Conservation (phyloP, 164 flowering plant species). For the Litsea cubeba region DNA sequence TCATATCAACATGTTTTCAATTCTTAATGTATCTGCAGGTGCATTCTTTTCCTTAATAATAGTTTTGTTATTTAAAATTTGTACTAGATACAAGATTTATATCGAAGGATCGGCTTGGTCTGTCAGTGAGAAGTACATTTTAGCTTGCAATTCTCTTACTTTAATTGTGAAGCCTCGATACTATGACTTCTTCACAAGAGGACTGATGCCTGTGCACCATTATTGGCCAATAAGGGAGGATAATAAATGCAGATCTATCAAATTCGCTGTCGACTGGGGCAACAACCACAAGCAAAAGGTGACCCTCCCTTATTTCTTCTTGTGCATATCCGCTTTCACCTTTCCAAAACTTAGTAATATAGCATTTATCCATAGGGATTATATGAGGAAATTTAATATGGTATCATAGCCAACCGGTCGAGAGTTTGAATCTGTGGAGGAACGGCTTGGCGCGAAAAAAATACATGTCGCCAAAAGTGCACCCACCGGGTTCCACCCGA, state of each 20-base stretch:
- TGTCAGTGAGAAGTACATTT: slow-evolving; percentile 62
- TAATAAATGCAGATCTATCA: slow-evolving; percentile 42
- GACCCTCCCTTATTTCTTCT: background rate
- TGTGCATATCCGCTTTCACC: background rate
- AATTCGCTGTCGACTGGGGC: slow-evolving; percentile 74
- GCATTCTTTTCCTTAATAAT: background rate
- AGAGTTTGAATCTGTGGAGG: background rate
- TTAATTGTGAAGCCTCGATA: slow-evolving; percentile 38
- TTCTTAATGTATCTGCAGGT: background rate
- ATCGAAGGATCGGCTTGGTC: slow-evolving; percentile 73
- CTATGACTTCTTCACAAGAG: slow-evolving; percentile 63
- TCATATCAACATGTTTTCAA: background rate
- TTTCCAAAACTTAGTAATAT: background rate
- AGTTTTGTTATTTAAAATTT: background rate
- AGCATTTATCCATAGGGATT: background rate
- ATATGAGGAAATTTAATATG: too few species aligned
- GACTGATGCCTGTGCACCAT: slow-evolving; percentile 47
- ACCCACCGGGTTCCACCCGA: too few species aligned
- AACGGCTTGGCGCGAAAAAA: background rate
- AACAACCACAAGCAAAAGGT: slow-evolving; percentile 52
- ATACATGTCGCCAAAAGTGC: too few species aligned
- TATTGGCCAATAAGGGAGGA: slow-evolving; percentile 59
- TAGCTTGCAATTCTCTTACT: slow-evolving; percentile 59
- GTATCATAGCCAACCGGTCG: background rate
- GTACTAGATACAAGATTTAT: slow-evolving; percentile 51